phyloP scores from a whole-genome alignment of 2,329 filamentous ascomycete genomes.

The Phyllosticta paracitricarpa region DNA sequence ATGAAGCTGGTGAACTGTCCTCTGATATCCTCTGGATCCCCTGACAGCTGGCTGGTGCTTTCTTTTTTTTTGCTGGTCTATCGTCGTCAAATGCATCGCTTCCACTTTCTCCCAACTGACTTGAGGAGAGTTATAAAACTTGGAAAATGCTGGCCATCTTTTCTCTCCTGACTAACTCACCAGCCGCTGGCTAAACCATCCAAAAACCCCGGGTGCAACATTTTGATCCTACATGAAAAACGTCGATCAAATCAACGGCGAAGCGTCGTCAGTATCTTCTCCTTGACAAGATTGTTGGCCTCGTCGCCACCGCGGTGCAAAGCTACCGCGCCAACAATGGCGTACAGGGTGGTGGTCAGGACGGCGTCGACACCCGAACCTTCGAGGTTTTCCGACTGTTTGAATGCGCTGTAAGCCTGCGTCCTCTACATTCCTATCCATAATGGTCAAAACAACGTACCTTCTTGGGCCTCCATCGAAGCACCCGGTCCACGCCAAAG shows the following conservation, averaged over 20 bases:
- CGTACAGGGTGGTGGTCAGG: conserved; percentile 67
- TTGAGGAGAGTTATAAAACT: not conserved
- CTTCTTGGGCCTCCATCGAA: conserved; percentile 81
- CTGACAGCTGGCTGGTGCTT: not conserved
- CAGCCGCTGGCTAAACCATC: not conserved
- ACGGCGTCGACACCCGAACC: conserved; percentile 67
- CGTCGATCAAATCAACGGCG: conserved; percentile 11
- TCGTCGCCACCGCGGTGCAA: conserved; percentile 74
- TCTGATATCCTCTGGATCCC: not conserved
- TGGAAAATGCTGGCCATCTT: not conserved
- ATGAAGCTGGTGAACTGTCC: too few relatives aligned
- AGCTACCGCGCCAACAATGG: conserved; percentile 81
- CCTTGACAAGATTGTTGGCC: conserved; percentile 63
- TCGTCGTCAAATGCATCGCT: not conserved
- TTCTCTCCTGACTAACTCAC: not conserved
- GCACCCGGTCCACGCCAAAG: conserved; percentile 62
- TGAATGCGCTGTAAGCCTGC: not conserved
- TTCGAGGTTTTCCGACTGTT: conserved; percentile 54
- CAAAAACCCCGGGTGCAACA: not conserved
- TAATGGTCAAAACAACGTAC: conserved; percentile 40
- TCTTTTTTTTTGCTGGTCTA: not conserved
- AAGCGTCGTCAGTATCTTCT: conserved; percentile 56
- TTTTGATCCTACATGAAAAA: not conserved
- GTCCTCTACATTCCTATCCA: not conserved
- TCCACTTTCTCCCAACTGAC: not conserved